phyloP scores from a whole-genome alignment of 345 rosid species.

The Lepidium aucheri region DNA sequence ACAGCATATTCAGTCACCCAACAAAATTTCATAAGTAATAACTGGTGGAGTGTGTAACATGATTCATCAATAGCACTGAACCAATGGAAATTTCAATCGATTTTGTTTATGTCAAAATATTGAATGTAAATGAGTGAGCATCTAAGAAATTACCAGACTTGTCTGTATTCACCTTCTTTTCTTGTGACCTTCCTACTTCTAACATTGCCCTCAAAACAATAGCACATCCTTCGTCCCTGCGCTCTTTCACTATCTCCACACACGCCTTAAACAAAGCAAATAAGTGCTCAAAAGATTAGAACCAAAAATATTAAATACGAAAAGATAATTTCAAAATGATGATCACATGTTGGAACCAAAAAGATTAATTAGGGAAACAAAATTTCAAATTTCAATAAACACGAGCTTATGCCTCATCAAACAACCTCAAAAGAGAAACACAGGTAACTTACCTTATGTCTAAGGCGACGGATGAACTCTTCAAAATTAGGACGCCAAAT shows the following conservation, averaged over 20 bases:
- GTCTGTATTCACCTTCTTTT: conserved; percentile 59
- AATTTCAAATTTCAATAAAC: background rate
- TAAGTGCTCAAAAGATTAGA: background rate
- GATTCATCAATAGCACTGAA: background rate
- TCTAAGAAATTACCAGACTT: conserved; percentile 46
- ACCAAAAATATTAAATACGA: background rate
- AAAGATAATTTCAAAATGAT: background rate
- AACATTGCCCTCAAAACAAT: conserved; percentile 71
- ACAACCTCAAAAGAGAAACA: conserved; percentile 1
- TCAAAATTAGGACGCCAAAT: conserved; percentile 86
- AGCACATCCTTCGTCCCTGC: conserved; percentile 62
- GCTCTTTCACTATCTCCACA: conserved; percentile 57
- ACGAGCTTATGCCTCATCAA: background rate
- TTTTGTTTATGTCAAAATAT: background rate
- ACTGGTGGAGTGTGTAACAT: too few species aligned
- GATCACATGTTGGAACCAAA: background rate
- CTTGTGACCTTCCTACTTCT: conserved; percentile 59
- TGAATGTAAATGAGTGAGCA: conserved; percentile 1
- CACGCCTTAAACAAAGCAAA: conserved; percentile 37
- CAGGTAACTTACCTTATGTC: conserved; percentile 63
- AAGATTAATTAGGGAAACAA: background rate
- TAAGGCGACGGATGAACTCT: conserved; percentile 57
- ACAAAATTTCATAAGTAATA: too few species aligned
- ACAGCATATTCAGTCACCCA: too few species aligned
- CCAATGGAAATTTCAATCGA: background rate